phyloP scores from a whole-genome alignment of 1,139 yeast genomes.

The Candida glucosophila region DNA sequence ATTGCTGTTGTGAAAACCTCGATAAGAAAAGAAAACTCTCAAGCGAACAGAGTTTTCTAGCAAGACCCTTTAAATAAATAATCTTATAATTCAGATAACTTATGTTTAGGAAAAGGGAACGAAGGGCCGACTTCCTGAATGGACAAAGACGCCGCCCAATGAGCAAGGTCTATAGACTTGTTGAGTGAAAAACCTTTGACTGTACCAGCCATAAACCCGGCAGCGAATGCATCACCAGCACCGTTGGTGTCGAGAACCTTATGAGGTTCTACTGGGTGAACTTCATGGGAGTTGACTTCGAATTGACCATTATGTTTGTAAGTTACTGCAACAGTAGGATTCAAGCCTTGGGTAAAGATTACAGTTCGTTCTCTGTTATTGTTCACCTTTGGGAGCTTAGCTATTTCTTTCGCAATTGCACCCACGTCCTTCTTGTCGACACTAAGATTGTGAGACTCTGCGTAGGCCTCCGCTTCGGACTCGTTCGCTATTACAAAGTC shows the following conservation, averaged over 20 bases:
- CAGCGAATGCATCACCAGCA: constrained; percentile 99
- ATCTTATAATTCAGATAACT: constrained; percentile 29
- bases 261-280: constrained; percentile 56
- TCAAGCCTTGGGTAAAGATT: constrained; percentile 86
- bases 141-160: constrained; percentile 91
- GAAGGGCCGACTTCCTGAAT: constrained; percentile 93
- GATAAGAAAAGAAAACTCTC: no score
- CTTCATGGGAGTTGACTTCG: constrained; percentile 49
- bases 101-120: constrained; percentile 75
- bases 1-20: no score
- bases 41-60: no score
- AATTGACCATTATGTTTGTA: constrained; percentile 38
- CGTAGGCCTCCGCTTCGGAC: constrained; percentile 92
- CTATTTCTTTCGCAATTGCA: constrained; percentile 76
- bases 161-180: constrained; percentile 75
- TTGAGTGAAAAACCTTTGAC: constrained; percentile 63
- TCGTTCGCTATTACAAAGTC: constrained; percentile 93
- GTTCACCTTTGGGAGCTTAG: constrained; percentile 72
- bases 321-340: constrained; percentile 73
- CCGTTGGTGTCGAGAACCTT: constrained; percentile 91
- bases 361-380: constrained; percentile 68
- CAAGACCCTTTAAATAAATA: neutral
- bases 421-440: constrained; percentile 50
- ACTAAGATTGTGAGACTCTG: constrained; percentile 66
- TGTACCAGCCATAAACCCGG: constrained; percentile 89